Conservation (phyloP, 768 basidiomycete genomes). For the Rhodotorula diobovata region DNA sequence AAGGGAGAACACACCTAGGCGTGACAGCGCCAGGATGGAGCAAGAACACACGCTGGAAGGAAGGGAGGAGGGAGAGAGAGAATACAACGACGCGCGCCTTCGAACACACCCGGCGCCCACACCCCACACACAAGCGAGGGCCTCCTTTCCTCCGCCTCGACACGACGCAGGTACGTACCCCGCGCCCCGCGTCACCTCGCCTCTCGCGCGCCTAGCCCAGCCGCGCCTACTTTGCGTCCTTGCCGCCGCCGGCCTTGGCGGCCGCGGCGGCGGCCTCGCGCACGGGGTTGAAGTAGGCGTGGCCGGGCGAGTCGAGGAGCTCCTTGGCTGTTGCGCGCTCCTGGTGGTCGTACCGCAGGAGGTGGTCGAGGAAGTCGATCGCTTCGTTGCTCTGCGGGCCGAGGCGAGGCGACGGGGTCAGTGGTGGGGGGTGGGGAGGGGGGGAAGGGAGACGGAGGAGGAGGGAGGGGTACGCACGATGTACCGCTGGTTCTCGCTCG, state of each 20-base stretch:
- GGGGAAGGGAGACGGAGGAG: not conserved
- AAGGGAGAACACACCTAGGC: too few relatives aligned
- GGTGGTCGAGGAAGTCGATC: conserved; percentile 90
- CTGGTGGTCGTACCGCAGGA: conserved; percentile 68
- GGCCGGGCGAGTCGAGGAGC: not conserved
- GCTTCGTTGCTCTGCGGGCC: conserved; percentile 80
- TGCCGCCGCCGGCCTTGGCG: conserved; percentile 1
- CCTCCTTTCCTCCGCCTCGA: too few relatives aligned
- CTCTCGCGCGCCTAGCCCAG: too few relatives aligned
- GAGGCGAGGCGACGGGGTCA: not conserved
- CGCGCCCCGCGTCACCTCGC: not conserved
- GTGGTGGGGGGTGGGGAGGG: not conserved
- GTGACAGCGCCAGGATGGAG: too few relatives aligned
- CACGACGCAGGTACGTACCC: too few relatives aligned
- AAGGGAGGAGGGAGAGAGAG: too few relatives aligned
- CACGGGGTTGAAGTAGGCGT: not conserved
- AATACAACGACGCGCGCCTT: too few relatives aligned
- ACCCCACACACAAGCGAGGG: too few relatives aligned
- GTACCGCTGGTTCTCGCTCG: conserved; percentile 90
- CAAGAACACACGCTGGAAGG: too few relatives aligned
- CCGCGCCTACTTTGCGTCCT: too few relatives aligned
- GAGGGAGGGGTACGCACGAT: conserved; percentile 4
- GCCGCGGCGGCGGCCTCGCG: not conserved
- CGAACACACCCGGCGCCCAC: too few relatives aligned
- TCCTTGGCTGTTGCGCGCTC: not conserved